These are phyloP conservation scores for Candida michaelii DNA, from an alignment of 805 yeast species.

Conservation along the genomic window DNA sequence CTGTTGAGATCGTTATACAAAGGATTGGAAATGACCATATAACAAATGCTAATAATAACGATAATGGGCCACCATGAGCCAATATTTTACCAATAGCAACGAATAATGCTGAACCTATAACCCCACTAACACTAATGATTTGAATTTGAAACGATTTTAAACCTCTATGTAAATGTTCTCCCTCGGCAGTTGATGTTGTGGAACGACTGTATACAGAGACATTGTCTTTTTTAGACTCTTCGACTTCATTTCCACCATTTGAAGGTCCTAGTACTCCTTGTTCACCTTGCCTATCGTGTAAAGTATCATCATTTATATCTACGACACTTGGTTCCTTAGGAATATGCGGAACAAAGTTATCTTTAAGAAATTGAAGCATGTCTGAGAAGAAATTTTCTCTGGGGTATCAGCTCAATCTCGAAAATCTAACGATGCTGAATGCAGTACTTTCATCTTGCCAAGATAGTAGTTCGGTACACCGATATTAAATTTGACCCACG, in stretches of 20 bases:
- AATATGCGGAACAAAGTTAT: constrained; percentile 16
- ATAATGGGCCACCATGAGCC: constrained; percentile 68
- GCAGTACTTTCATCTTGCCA: too few relatives aligned
- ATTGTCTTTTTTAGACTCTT: constrained; percentile 10
- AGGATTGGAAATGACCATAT: constrained; percentile 72
- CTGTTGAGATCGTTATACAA: constrained; percentile 65
- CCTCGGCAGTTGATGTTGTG: constrained; percentile 16
- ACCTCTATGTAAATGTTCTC: constrained; percentile 35
- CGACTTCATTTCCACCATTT: not conserved
- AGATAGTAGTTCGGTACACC: too few relatives aligned
- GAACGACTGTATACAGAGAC: constrained; percentile 17
- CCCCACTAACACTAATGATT: constrained; percentile 76
- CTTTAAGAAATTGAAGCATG: constrained; percentile 14
- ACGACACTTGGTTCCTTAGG: constrained; percentile 10
- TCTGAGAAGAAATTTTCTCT: constrained; percentile 1
- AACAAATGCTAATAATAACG: constrained; percentile 61
- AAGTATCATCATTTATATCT: constrained; percentile 1
- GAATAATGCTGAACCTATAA: constrained; percentile 78
- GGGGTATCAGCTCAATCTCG: too few relatives aligned
- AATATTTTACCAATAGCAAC: constrained; percentile 69
- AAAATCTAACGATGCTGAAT: too few relatives aligned
- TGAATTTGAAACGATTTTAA: constrained; percentile 72
- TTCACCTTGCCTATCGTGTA: too few relatives aligned
- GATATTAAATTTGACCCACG: too few relatives aligned
- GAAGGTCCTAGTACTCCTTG: not conserved